Evolutionary conservation across 495 filamentous ascomycete species (phyloP).

Genomic region (Glonium stellatum): DNA sequence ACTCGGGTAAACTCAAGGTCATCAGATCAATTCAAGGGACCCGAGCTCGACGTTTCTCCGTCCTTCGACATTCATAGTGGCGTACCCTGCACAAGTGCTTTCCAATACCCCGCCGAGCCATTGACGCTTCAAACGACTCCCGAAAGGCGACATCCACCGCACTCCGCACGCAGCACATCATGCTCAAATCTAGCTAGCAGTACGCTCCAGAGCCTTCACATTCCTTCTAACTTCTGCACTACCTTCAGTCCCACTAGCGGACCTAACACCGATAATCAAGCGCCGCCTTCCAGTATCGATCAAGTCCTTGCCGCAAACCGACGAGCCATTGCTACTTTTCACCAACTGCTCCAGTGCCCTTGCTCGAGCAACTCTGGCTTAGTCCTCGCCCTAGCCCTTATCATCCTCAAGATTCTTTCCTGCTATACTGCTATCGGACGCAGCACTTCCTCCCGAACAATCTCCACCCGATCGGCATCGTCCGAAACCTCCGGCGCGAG

Average conservation of each 20-base stretch:
- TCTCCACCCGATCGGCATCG: not conserved
- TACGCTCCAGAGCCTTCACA: slow-evolving; percentile 15
- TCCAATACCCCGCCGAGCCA: slow-evolving; percentile 4
- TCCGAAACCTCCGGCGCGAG: slow-evolving; percentile 8
- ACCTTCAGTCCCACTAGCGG: slow-evolving; percentile 11
- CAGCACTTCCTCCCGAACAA: slow-evolving; percentile 7
- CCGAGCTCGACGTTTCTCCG: not conserved
- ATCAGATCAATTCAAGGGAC: slow-evolving; percentile 5
- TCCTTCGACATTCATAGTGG: not conserved
- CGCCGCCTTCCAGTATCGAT: slow-evolving; percentile 4
- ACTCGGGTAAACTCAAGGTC: slow-evolving; percentile 8
- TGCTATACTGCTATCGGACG: slow-evolving; percentile 16
- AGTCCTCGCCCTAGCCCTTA: slow-evolving; percentile 15
- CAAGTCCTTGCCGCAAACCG: slow-evolving; percentile 12
- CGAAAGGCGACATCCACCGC: slow-evolving; percentile 7
- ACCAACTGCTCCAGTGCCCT: slow-evolving; percentile 17
- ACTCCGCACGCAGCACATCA: slow-evolving; percentile 8
- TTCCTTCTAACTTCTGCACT: slow-evolving; percentile 14
- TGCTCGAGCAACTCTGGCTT: slow-evolving; percentile 21
- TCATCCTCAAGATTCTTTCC: slow-evolving; percentile 19
- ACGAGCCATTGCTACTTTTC: slow-evolving; percentile 8
- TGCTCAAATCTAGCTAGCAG: slow-evolving; percentile 14
- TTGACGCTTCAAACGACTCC: slow-evolving; percentile 5
- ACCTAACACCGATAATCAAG: not conserved
- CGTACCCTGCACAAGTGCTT: not conserved